Percentiles rank a stretch among this genome's conserved stretches.
phyloP scores from a whole-genome alignment of 2,329 filamentous ascomycete genomes.

The Kalmusia sp. region DNA sequence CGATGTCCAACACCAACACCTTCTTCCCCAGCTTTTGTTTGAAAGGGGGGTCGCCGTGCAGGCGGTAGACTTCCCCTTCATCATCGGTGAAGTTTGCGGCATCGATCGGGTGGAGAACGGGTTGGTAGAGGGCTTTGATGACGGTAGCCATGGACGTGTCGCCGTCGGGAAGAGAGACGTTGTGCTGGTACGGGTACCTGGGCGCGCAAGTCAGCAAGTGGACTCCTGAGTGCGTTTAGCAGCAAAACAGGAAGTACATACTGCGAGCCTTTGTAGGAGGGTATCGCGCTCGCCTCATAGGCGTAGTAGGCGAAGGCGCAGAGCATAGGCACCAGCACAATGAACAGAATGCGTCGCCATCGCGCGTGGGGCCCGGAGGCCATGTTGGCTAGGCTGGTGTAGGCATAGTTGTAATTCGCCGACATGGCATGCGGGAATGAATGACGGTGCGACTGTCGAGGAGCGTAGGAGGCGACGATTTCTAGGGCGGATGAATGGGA shows the following conservation, averaged over 20 bases:
- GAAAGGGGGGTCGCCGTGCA: constrained; percentile 40
- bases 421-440: constrained; percentile 10
- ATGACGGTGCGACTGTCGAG: background rate
- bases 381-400: constrained; percentile 39
- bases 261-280: constrained; percentile 26
- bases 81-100: constrained; percentile 48
- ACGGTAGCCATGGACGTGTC: constrained; percentile 45
- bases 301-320: constrained; percentile 40
- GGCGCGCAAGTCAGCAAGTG: background rate
- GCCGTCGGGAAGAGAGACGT: constrained; percentile 32
- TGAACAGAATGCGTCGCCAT: constrained; percentile 42
- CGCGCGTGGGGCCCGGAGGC: constrained; percentile 37
- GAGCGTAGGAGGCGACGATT: background rate
- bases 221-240: background rate
- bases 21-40: constrained; percentile 45
- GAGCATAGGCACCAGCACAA: constrained; percentile 39
- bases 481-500: background rate
- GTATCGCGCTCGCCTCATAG: constrained; percentile 30
- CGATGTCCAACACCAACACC: constrained; percentile 47
- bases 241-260: constrained; percentile 19
- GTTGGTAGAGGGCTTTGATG: constrained; percentile 46
- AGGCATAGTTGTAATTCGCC: constrained; percentile 30
- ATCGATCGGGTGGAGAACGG: constrained; percentile 43
- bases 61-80: constrained; percentile 42
- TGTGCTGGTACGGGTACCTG: constrained; percentile 34